Evolutionary conservation across 352 stramenopile species (phyloP).

Genomic region (Pythium apleroticum): DNA sequence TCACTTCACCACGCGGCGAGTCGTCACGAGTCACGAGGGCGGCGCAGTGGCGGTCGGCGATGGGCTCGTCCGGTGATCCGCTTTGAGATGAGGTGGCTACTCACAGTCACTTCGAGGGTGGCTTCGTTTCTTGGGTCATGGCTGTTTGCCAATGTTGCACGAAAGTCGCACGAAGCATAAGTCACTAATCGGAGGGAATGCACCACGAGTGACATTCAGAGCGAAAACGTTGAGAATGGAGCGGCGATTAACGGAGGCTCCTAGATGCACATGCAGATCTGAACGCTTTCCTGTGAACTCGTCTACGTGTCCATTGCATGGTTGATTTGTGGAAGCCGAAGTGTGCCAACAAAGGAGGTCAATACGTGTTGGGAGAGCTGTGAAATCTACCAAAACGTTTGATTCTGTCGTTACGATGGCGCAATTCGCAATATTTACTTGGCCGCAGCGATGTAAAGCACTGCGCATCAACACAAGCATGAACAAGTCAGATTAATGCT

Average conservation of each 20-base stretch:
- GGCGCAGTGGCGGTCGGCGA: background rate
- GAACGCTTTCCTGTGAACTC: too few relatives aligned
- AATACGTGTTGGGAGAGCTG: background rate
- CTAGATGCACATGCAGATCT: too few relatives aligned
- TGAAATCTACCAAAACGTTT: background rate
- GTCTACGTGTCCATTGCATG: too few relatives aligned
- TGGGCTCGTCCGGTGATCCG: background rate
- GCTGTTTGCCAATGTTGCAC: conserved; percentile 2
- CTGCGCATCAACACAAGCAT: conserved; percentile 27
- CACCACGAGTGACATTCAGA: background rate
- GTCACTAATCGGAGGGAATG: conserved; percentile 7
- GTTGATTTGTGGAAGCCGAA: too few relatives aligned
- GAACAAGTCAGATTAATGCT: background rate
- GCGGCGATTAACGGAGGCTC: background rate
- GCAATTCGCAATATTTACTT: conserved; percentile 43
- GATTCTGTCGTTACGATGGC: background rate
- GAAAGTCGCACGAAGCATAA: background rate
- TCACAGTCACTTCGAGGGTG: background rate
- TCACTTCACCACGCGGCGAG: background rate
- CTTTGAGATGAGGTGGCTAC: conserved; percentile 1
- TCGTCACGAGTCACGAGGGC: background rate
- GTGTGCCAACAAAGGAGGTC: too few relatives aligned
- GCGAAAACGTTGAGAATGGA: conserved; percentile 8
- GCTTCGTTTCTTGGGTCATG: background rate
- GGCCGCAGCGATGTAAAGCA: conserved; percentile 84